A percentile compares a stretch with the other conserved stretches of the same genome.
phyloP scores from a whole-genome alignment of 352 stramenopile genomes.

The Phytophthora citricola region DNA sequence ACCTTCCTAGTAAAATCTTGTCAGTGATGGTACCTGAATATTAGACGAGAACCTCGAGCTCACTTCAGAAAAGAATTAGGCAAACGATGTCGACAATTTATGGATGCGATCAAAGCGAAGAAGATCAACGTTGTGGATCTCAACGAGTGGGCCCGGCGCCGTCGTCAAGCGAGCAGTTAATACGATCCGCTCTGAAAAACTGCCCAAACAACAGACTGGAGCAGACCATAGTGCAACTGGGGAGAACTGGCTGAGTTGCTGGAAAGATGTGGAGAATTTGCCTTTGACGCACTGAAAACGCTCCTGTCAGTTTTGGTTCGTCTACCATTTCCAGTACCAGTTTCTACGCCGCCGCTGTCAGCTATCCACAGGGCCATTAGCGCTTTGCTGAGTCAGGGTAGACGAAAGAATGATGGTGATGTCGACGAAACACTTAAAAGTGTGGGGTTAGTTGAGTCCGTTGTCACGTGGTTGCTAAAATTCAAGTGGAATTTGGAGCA shows the following conservation, averaged over 20 bases:
- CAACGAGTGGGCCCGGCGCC: too few relatives aligned
- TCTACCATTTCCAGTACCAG: conserved; percentile 50
- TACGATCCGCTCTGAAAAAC: conserved; percentile 44
- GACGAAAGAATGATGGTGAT: conserved; percentile 7
- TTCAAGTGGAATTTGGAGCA: conserved; percentile 72
- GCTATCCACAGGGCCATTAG: conserved; percentile 38
- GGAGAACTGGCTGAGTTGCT: conserved; percentile 56
- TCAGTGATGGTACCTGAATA: too few relatives aligned
- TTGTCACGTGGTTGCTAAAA: conserved; percentile 56
- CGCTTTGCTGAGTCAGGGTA: conserved; percentile 31
- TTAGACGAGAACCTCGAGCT: too few relatives aligned
- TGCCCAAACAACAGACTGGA: conserved; percentile 55
- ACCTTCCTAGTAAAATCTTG: too few relatives aligned
- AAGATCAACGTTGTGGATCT: too few relatives aligned
- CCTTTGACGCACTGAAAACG: conserved; percentile 43
- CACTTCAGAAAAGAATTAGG: too few relatives aligned
- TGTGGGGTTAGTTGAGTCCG: conserved; percentile 49
- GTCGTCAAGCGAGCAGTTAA: conserved; percentile 46
- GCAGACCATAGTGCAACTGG: conserved; percentile 36
- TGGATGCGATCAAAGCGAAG: too few relatives aligned
- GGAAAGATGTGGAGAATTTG: conserved; percentile 45
- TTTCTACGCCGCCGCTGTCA: conserved; percentile 38
- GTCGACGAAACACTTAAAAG: conserved; percentile 41
- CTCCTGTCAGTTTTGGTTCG: conserved; percentile 54
- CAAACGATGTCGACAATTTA: too few relatives aligned